phyloP scores from a whole-genome alignment of 192 early-diverging fungal genomes.

The Allomyces arbusculus region DNA sequence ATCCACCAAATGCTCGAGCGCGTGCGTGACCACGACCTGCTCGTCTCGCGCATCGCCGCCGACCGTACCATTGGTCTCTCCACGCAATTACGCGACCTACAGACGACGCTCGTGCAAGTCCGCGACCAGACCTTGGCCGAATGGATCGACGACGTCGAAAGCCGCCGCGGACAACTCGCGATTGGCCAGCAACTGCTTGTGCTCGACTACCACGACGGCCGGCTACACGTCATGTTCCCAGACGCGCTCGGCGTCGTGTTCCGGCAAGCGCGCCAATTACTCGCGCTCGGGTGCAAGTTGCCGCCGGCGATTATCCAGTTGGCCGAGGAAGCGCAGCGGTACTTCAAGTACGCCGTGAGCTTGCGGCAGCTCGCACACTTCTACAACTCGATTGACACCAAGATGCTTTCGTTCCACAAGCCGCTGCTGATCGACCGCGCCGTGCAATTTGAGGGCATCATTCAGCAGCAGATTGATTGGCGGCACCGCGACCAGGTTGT shows the following conservation, averaged over 20 bases:
- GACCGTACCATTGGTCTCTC: not conserved
- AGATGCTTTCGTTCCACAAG: slow-evolving; percentile 34
- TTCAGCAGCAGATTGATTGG: slow-evolving; percentile 22
- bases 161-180: not conserved
- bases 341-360: slow-evolving; percentile 25
- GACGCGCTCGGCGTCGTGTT: slow-evolving; percentile 24
- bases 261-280: slow-evolving; percentile 24
- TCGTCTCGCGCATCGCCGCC: not conserved
- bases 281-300: slow-evolving; percentile 26
- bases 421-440: slow-evolving; percentile 28
- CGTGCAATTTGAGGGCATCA: slow-evolving; percentile 26
- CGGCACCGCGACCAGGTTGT: slow-evolving; percentile 18
- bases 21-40: not conserved
- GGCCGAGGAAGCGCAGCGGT: slow-evolving; percentile 20
- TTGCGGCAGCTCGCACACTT: slow-evolving; percentile 39
- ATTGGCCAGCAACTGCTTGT: not conserved
- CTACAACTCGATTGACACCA: slow-evolving; percentile 39
- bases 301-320: slow-evolving; percentile 19
- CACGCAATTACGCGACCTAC: not conserved
- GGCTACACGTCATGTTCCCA: slow-evolving; percentile 25
- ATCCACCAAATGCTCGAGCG: not conserved
- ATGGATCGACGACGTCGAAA: not conserved
- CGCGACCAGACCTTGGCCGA: not conserved
- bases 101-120: not conserved
- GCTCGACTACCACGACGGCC: slow-evolving; percentile 20